Conservation (phyloP, 2,329 filamentous ascomycete genomes). For the Scedosporium dehoogii region DNA sequence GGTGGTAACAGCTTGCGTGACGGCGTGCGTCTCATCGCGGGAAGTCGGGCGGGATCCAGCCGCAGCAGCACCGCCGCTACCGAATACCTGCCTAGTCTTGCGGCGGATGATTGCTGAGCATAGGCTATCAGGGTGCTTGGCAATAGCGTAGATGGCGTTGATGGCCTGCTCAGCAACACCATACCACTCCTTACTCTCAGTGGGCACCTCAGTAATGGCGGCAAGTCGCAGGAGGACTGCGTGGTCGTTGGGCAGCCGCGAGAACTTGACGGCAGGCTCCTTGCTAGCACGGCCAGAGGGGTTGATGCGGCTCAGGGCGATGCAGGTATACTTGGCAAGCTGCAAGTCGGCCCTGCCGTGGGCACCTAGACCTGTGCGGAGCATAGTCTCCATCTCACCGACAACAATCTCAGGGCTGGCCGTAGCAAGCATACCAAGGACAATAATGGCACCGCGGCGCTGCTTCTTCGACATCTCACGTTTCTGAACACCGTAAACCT, state of each 20-base stretch:
- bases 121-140: constrained; percentile 86
- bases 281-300: constrained; percentile 65
- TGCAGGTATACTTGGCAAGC: constrained; percentile 89
- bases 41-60: constrained; percentile 34
- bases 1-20: constrained; percentile 18
- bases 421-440: constrained; percentile 90
- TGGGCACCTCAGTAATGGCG: constrained; percentile 73
- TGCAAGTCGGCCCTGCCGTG: constrained; percentile 76
- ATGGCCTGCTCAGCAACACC: constrained; percentile 95
- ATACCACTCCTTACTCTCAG: constrained; percentile 91
- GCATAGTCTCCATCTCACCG: constrained; percentile 88
- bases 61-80: constrained; percentile 17
- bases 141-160: constrained; percentile 85
- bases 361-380: constrained; percentile 76
- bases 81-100: constrained; percentile 77
- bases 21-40: constrained; percentile 31
- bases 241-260: constrained; percentile 83
- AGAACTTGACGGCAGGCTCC: constrained; percentile 57
- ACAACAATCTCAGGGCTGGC: constrained; percentile 90
- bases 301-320: constrained; percentile 85
- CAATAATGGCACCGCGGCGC: constrained; percentile 86
- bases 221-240: constrained; percentile 74
- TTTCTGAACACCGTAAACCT: constrained; percentile 91
- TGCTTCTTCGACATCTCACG: constrained; percentile 88
- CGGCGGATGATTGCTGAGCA: constrained; percentile 84